A percentile compares a stretch with the other conserved stretches of the same genome.
phyloP scores from a whole-genome alignment of 2,329 filamentous ascomycete species.

The Diaporthe helianthi region DNA sequence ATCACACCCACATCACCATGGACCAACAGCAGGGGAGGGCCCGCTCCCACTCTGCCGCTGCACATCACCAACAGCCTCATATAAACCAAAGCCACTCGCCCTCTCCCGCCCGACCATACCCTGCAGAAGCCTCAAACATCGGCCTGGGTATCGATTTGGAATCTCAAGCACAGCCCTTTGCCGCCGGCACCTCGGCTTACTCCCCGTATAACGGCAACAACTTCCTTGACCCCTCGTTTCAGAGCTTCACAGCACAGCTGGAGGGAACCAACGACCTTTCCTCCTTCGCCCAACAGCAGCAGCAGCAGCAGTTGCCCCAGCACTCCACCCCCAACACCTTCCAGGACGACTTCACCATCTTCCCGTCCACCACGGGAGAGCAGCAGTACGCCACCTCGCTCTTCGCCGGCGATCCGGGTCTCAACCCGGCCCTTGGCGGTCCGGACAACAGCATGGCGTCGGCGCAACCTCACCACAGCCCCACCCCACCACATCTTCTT shows the following conservation, averaged over 20 bases:
- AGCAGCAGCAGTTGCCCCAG: slow-evolving; percentile 53
- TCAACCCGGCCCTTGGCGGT: slow-evolving; percentile 53
- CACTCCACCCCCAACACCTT: slow-evolving; percentile 58
- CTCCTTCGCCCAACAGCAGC: slow-evolving; percentile 52
- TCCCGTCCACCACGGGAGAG: slow-evolving; percentile 62
- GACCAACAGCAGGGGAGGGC: slow-evolving; percentile 62
- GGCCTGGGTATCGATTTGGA: slow-evolving; percentile 67
- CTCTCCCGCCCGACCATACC: slow-evolving; percentile 63
- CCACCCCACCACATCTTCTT: slow-evolving; percentile 63
- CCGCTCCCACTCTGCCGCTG: slow-evolving; percentile 67
- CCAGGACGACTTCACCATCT: slow-evolving; percentile 65
- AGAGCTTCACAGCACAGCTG: slow-evolving; percentile 54
- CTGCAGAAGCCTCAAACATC: slow-evolving; percentile 48
- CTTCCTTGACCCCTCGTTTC: slow-evolving; percentile 54
- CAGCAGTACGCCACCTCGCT: slow-evolving; percentile 69
- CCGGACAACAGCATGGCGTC: slow-evolving; percentile 62
- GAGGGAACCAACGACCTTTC: slow-evolving; percentile 48
- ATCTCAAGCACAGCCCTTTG: slow-evolving; percentile 53
- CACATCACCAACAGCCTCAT: slow-evolving; percentile 61
- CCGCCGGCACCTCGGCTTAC: slow-evolving; percentile 51
- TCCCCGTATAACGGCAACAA: slow-evolving; percentile 52
- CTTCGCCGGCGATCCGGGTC: slow-evolving; percentile 57
- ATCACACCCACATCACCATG: slow-evolving; percentile 50
- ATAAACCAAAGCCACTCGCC: slow-evolving; percentile 68
- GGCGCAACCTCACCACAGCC: slow-evolving; percentile 61